Percentiles rank a stretch among this genome's conserved stretches.
Conservation (phyloP, 2,329 filamentous ascomycete species). For the Rugonectria rugulosa region DNA sequence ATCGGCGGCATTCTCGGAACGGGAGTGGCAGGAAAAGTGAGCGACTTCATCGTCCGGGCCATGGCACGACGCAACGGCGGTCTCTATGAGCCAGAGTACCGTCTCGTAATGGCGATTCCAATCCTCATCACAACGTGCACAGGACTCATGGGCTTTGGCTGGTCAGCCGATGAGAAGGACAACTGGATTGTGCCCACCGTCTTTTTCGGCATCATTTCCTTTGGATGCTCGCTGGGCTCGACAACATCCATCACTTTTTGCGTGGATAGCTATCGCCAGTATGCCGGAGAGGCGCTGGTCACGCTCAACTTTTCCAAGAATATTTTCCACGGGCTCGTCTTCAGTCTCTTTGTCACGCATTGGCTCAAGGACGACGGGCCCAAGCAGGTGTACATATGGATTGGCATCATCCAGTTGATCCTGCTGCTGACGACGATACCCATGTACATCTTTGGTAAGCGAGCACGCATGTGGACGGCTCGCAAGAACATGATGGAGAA, state of each 20-base stretch:
- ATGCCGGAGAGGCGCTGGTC: constrained; percentile 92
- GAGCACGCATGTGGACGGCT: constrained; percentile 93
- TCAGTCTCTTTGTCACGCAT: constrained; percentile 84
- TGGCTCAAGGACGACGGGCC: constrained; percentile 82
- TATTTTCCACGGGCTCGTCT: constrained; percentile 87
- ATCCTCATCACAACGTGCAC: constrained; percentile 80
- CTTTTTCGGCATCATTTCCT: constrained; percentile 92
- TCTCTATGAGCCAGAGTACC: constrained; percentile 93
- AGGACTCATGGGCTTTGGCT: constrained; percentile 96
- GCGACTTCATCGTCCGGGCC: constrained; percentile 81
- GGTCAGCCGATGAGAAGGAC: constrained; percentile 79
- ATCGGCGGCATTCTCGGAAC: constrained; percentile 90
- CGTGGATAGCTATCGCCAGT: constrained; percentile 91
- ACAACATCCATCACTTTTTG: constrained; percentile 95
- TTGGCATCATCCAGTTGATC: constrained; percentile 85
- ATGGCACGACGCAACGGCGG: constrained; percentile 91
- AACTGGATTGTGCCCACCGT: constrained; percentile 91
- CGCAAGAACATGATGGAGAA: constrained; percentile 87
- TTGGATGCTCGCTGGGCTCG: constrained; percentile 88
- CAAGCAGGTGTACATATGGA: constrained; percentile 79
- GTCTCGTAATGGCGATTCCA: constrained; percentile 85
- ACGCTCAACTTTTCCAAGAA: constrained; percentile 97
- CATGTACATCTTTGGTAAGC: constrained; percentile 94
- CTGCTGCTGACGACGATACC: constrained; percentile 80
- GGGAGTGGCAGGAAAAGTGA: constrained; percentile 86